Conservation (phyloP, 768 basidiomycete species). For the Boletus reticuloceps region DNA sequence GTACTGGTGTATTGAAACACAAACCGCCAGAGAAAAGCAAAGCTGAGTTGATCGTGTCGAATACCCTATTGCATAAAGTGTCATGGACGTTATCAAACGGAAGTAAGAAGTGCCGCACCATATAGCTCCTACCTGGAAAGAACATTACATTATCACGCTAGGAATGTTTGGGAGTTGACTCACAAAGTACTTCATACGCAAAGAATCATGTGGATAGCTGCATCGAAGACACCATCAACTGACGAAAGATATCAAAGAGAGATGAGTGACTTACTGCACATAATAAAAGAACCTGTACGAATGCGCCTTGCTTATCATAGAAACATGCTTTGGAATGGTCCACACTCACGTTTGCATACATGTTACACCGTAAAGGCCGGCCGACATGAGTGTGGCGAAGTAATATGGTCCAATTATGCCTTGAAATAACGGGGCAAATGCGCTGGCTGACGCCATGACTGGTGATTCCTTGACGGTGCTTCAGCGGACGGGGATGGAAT, state of each 20-base stretch:
- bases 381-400: background rate
- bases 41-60: constrained; percentile 10
- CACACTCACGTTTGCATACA: constrained; percentile 15
- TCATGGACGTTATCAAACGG: no score
- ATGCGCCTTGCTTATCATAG: no score
- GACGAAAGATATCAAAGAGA: background rate
- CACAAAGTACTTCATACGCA: constrained; percentile 1
- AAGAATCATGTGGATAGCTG: constrained; percentile 1
- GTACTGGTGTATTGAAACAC: background rate
- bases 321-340: background rate
- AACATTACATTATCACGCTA: background rate
- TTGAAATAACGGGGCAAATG: background rate
- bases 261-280: background rate
- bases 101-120: background rate
- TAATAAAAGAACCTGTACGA: constrained; percentile 9
- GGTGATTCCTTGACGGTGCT: background rate
- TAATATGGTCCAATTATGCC: background rate
- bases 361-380: background rate
- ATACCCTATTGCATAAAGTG: background rate
- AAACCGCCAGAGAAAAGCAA: constrained; percentile 7
- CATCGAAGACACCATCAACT: no score
- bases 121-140: constrained; percentile 3
- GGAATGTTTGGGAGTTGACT: background rate
- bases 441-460: background rate
- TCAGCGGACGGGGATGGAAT: background rate